Conservation (phyloP, 257 asterid species). For the Paulownia fortunei region DNA sequence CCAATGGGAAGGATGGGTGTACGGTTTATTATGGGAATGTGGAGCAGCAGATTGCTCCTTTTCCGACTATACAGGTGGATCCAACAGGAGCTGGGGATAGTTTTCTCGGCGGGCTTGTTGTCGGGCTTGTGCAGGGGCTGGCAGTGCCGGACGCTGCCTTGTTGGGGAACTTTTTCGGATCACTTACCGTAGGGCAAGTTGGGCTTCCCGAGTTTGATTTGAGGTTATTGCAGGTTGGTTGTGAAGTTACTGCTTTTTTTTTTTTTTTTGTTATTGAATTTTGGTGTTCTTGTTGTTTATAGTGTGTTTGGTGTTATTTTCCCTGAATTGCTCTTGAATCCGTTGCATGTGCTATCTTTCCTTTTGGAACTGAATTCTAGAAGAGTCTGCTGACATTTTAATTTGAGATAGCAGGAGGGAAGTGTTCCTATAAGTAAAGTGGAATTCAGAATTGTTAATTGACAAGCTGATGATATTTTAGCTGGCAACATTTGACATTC, state of each 20-base stretch:
- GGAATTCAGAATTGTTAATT: not conserved
- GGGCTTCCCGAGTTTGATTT: slow-evolving; percentile 81
- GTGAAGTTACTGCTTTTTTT: not conserved
- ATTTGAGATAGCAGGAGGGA: not conserved
- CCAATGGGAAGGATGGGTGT: slow-evolving; percentile 92
- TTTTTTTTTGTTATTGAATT: not conserved
- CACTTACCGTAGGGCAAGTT: slow-evolving; percentile 79
- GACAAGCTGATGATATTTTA: not conserved
- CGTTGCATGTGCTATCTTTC: slow-evolving; percentile 18
- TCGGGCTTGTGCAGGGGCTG: slow-evolving; percentile 76
- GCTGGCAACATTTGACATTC: not conserved
- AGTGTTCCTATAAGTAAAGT: not conserved
- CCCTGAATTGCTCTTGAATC: not conserved
- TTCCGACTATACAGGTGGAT: slow-evolving; percentile 80
- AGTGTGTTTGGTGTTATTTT: not conserved
- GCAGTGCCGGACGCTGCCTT: slow-evolving; percentile 84
- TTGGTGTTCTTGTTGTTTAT: not conserved
- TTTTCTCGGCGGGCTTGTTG: slow-evolving; percentile 88
- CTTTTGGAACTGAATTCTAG: not conserved
- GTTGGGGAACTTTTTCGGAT: slow-evolving; percentile 90
- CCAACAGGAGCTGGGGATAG: slow-evolving; percentile 99
- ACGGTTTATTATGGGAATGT: slow-evolving; percentile 56
- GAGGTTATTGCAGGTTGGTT: slow-evolving; percentile 75
- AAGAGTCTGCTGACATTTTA: not conserved
- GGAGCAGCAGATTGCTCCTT: slow-evolving; percentile 75